phyloP scores from a whole-genome alignment of 352 stramenopile genomes.

The Globisporangium rhizosaccharum region DNA sequence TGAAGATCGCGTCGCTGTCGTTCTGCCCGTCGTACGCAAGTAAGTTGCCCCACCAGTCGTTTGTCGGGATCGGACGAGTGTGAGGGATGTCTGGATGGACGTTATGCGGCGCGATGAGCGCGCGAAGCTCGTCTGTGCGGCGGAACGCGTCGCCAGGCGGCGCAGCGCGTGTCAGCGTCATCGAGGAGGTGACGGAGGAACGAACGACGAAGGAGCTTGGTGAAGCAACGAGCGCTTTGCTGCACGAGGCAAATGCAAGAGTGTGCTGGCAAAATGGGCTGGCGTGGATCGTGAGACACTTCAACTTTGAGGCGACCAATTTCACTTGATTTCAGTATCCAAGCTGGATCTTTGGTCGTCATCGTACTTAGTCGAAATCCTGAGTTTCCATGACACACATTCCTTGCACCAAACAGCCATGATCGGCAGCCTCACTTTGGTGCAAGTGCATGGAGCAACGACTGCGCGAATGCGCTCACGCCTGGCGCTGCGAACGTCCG shows the following conservation, averaged over 20 bases:
- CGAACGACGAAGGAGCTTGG: neutral
- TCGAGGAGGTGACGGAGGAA: neutral
- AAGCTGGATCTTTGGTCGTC: neutral
- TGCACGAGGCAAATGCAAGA: neutral
- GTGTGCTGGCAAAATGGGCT: neutral
- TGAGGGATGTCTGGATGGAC: constrained; percentile 18
- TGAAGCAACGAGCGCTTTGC: neutral
- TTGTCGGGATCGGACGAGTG: constrained; percentile 56
- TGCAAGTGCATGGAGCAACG: constrained; percentile 32
- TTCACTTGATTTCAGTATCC: neutral
- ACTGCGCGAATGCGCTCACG: constrained; percentile 42
- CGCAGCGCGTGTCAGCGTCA: constrained; percentile 15
- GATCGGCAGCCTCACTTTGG: neutral
- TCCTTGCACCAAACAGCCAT: too few relatives aligned
- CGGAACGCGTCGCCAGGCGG: constrained; percentile 38
- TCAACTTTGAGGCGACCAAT: neutral
- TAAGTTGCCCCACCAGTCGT: constrained; percentile 85
- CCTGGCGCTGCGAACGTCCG: constrained; percentile 11
- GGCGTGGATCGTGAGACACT: neutral
- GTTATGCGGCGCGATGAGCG: constrained; percentile 48
- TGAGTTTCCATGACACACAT: neutral
- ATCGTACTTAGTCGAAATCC: neutral
- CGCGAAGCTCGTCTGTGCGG: constrained; percentile 38
- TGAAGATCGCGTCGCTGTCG: constrained; percentile 72
- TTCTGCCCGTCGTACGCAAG: constrained; percentile 44